Evolutionary conservation across 495 filamentous ascomycete genomes (phyloP).

Genomic region (Penicillium canescens): DNA sequence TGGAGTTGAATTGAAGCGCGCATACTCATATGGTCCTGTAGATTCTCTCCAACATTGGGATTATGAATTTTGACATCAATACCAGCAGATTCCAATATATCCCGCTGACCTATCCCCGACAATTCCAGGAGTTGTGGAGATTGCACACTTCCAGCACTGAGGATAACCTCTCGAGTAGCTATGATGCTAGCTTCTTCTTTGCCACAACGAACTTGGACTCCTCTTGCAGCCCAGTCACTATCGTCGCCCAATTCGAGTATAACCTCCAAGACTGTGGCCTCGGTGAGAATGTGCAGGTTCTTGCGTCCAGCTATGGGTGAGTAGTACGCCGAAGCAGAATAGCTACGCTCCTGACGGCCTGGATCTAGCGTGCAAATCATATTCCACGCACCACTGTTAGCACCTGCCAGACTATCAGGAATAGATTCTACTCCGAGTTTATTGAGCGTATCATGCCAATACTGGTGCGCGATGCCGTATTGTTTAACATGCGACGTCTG

Average conservation of each 20-base stretch:
- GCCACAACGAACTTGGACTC: conserved; percentile 34
- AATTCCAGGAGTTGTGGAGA: conserved; percentile 57
- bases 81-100: conserved; percentile 39
- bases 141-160: conserved; percentile 54
- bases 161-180: conserved; percentile 52
- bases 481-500: conserved; percentile 42
- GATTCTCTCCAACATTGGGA: conserved; percentile 54
- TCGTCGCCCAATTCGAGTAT: conserved; percentile 15
- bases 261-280: conserved; percentile 11
- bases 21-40: conserved; percentile 57
- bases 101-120: conserved; percentile 48
- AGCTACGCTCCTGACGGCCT: conserved; percentile 7
- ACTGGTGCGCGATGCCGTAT: conserved; percentile 42
- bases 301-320: neutral
- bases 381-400: conserved; percentile 48
- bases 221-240: conserved; percentile 27
- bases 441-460: conserved; percentile 51
- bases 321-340: conserved; percentile 17
- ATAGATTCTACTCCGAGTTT: conserved; percentile 40
- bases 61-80: conserved; percentile 45
- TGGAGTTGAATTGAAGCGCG: neutral
- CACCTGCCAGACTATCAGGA: conserved; percentile 37
- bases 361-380: conserved; percentile 22
- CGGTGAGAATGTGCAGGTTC: conserved; percentile 10
- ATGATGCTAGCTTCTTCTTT: conserved; percentile 32